Conservation (phyloP, 257 asterid species). For the Striga asiatica region DNA sequence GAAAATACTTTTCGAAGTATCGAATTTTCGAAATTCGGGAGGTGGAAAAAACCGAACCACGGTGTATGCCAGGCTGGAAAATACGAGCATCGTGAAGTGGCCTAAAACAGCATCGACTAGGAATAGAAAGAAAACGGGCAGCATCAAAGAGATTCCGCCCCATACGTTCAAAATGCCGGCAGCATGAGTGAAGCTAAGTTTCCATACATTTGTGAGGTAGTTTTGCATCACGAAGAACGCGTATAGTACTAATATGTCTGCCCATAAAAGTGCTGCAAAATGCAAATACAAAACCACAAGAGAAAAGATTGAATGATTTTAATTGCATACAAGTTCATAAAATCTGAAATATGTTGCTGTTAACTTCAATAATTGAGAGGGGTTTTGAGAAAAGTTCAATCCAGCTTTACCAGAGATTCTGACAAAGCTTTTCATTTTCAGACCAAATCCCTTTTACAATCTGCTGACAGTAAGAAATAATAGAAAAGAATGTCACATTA, state of each 20-base stretch:
- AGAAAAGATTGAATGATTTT: no score
- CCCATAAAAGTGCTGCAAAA: slow-evolving; percentile 26
- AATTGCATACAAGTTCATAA: not conserved
- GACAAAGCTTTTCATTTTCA: slow-evolving; percentile 26
- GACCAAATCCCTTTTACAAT: not conserved
- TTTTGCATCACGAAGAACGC: slow-evolving; percentile 49
- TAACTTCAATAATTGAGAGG: not conserved
- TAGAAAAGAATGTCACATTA: not conserved
- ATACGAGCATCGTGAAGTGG: slow-evolving; percentile 29
- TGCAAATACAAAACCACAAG: not conserved
- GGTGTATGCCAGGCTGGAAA: slow-evolving; percentile 36
- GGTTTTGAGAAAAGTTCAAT: not conserved
- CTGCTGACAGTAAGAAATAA: not conserved
- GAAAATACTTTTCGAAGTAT: no score
- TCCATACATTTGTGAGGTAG: slow-evolving; percentile 60
- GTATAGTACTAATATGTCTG: slow-evolving; percentile 23
- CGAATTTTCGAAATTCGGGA: not conserved
- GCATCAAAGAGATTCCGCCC: slow-evolving; percentile 26
- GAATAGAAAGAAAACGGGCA: slow-evolving; percentile 33
- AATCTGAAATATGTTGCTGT: not conserved
- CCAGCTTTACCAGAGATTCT: slow-evolving; percentile 26
- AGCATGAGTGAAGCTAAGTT: slow-evolving; percentile 36
- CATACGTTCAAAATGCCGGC: slow-evolving; percentile 44
- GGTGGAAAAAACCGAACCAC: slow-evolving; percentile 13
- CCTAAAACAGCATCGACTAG: slow-evolving; percentile 29